Base-by-base conservation (phyloP, 495 filamentous ascomycete species). In the Darksidea phi region DNA sequence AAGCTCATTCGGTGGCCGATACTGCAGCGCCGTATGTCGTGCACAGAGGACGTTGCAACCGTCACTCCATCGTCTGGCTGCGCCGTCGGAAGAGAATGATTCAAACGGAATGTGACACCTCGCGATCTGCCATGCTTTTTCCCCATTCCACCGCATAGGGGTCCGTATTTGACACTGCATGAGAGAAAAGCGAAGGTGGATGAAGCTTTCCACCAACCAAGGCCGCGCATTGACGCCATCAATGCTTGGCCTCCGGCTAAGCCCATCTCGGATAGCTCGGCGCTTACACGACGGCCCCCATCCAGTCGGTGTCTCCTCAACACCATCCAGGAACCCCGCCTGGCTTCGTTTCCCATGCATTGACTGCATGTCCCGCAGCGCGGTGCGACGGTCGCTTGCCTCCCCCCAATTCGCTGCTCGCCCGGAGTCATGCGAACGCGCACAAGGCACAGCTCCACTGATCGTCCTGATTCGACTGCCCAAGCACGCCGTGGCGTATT, bases 291-390 rank as follows among this genome's bases (percentile, higher is more conserved):
- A 38, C 25, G 37, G 13, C 25, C 46, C 25, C 24, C 41, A 54
- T 4, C 61, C 61, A 64, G 49, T 64, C 56, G 57, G 23, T 13
- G n/a, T 24, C 0, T 32, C 18, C 48, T 54, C 49, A 59, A 59
- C 56, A 64, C 55, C 61, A 3, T 59, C 42, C 11, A 24, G 21
- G 18, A 15, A 49, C 52, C 59, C 45, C 47, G 53, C 49, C 46
- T 25, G 20, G 7, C 42, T 21, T 41, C 21, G 45, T 54, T 37
- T 59, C 61, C 61, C 61, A 37, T 64, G 61, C 61, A 55, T 54
- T 15, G 45, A 26, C 49, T 59, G 61, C 61, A 59, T 15, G 61
- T 48, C 58, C 47, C 38, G 36, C 3, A 15, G 18, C 5, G 21
- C 17, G 47, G 60, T 63, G 48, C 43, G 38, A 46, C 60, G 45